Conservation (phyloP, 306 rosid species). For the Prunus davidiana region DNA sequence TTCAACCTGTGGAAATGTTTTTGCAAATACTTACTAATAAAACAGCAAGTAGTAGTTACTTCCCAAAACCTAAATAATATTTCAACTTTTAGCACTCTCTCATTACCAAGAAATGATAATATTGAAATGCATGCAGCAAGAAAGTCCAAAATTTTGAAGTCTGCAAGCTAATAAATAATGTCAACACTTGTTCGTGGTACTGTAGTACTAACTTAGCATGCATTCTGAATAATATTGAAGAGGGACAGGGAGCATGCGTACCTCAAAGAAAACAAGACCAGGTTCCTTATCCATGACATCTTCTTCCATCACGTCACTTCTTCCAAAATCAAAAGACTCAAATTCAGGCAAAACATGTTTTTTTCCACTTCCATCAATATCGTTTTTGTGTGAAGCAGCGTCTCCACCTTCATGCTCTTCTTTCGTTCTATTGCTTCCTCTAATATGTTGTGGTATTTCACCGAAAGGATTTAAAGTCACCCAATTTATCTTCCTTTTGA, state of each 20-base stretch:
- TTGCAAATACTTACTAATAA: too few species aligned
- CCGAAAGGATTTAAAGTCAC: slow-evolving; percentile 89
- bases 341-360: slow-evolving; percentile 54
- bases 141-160: slow-evolving; percentile 1
- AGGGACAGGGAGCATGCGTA: slow-evolving; percentile 23
- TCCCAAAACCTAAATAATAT: background rate
- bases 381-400: slow-evolving; percentile 18
- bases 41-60: background rate
- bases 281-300: slow-evolving; percentile 84
- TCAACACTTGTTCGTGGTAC: background rate
- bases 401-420: slow-evolving; percentile 8
- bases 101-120: slow-evolving; percentile 3
- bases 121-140: slow-evolving; percentile 5
- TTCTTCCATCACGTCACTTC: slow-evolving; percentile 86
- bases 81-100: background rate
- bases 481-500: slow-evolving; percentile 78
- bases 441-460: slow-evolving; percentile 37
- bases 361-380: slow-evolving; percentile 11
- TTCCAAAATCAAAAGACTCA: slow-evolving; percentile 63
- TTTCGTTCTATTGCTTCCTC: too few species aligned
- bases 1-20: background rate
- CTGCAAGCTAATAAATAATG: background rate
- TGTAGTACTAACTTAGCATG: background rate
- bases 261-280: slow-evolving; percentile 93
- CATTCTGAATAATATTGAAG: slow-evolving; percentile 6